Conservation (phyloP, 192 early-diverging fungal species). For the Dissophora ornata region DNA sequence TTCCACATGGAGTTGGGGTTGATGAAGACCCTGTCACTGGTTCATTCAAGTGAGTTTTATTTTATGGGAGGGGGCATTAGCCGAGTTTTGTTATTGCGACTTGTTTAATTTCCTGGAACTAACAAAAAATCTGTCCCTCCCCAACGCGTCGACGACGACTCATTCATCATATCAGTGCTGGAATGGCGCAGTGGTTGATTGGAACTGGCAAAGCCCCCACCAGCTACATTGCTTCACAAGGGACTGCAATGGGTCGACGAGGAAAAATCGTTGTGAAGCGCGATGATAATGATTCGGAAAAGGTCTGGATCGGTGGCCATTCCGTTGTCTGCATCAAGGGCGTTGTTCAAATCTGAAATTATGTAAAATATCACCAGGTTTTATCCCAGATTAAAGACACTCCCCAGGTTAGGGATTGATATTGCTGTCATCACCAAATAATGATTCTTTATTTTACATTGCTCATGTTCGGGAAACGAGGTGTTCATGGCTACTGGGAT, state of each 20-base stretch:
- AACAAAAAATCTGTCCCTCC: neutral
- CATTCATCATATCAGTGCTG: conserved; percentile 7
- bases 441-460: too few species aligned
- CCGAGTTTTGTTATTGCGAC: neutral
- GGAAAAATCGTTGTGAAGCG: conserved; percentile 20
- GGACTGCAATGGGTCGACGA: conserved; percentile 26
- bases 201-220: conserved; percentile 13
- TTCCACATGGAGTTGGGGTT: conserved; percentile 8
- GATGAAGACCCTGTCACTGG: conserved; percentile 39
- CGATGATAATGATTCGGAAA: conserved; percentile 16
- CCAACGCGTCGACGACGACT: neutral
- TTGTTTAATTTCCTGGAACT: neutral
- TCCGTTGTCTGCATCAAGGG: conserved; percentile 22
- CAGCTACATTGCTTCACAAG: conserved; percentile 27
- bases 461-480: too few species aligned
- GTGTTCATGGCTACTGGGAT: too few species aligned
- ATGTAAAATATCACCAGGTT: too few species aligned
- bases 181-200: conserved; percentile 39
- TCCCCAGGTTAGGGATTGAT: too few species aligned
- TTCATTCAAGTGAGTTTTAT: conserved; percentile 27
- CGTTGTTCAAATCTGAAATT: conserved; percentile 22
- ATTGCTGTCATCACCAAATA: too few species aligned
- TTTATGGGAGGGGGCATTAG: neutral
- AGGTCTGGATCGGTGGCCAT: conserved; percentile 32
- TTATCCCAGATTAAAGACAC: too few species aligned